A percentile compares a stretch with the other conserved stretches of the same genome.
These are phyloP conservation scores for Ogataea thermomethanolica DNA, from an alignment of 805 yeast species.

Conservation along the genomic window DNA sequence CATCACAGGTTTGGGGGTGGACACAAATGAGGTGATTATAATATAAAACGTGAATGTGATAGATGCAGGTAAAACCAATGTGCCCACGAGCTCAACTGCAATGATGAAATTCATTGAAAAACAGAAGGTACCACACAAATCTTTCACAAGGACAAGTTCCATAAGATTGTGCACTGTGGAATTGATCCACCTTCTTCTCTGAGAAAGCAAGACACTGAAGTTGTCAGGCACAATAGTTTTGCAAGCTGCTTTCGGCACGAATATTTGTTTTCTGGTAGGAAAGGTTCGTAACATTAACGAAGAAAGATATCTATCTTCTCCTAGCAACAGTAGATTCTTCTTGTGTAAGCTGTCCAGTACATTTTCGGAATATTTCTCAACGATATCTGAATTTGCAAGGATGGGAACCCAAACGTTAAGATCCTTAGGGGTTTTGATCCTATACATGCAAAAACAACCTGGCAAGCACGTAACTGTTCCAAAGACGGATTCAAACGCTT, in stretches of 20 bases:
- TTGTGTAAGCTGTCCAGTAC: slow-evolving; percentile 79
- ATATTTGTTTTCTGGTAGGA: slow-evolving; percentile 84
- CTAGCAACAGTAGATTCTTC: slow-evolving; percentile 78
- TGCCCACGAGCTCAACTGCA: slow-evolving; percentile 78
- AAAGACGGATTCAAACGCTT: slow-evolving; percentile 92
- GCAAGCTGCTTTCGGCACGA: slow-evolving; percentile 88
- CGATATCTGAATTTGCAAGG: slow-evolving; percentile 88
- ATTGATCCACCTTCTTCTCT: slow-evolving; percentile 95
- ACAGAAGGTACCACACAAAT: slow-evolving; percentile 91
- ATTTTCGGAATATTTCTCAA: slow-evolving; percentile 85
- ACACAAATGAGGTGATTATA: slow-evolving; percentile 62
- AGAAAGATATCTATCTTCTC: slow-evolving; percentile 86
- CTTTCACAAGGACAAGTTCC: slow-evolving; percentile 80
- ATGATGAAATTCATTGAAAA: slow-evolving; percentile 94
- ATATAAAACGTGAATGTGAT: slow-evolving; percentile 80
- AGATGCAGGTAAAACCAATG: slow-evolving; percentile 86
- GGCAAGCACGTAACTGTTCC: slow-evolving; percentile 95
- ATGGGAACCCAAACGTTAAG: slow-evolving; percentile 88
- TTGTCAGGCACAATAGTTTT: slow-evolving; percentile 86
- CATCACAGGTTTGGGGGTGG: slow-evolving; percentile 71
- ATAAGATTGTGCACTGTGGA: slow-evolving; percentile 90
- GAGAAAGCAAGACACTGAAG: slow-evolving; percentile 77
- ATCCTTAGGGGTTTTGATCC: slow-evolving; percentile 88
- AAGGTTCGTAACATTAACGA: slow-evolving; percentile 84
- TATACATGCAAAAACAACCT: slow-evolving; percentile 90